These are phyloP conservation scores for Achaetomium macrosporum DNA, from an alignment of 2,329 filamentous ascomycete genomes.

Conservation along the genomic window DNA sequence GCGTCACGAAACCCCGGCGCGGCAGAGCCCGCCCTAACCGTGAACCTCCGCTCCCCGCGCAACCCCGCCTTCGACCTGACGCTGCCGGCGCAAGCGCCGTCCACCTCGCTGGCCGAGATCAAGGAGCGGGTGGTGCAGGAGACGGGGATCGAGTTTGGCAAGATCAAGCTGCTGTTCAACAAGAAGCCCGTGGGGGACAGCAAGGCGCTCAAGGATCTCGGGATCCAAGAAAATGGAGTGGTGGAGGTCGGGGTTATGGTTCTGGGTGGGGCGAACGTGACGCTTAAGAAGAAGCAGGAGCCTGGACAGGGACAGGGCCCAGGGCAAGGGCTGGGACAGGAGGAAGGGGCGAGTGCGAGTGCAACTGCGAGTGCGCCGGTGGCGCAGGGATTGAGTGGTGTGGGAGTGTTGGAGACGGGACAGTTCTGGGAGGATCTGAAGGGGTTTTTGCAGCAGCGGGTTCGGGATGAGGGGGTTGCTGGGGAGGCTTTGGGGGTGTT, in stretches of 20 bases:
- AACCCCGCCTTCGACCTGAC: constrained; percentile 62
- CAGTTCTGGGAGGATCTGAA: constrained; percentile 84
- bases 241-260: constrained; percentile 87
- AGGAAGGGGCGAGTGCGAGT: constrained; percentile 31
- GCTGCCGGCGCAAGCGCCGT: constrained; percentile 55
- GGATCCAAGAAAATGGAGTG: constrained; percentile 42
- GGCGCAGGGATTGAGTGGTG: constrained; percentile 50
- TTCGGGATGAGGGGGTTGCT: constrained; percentile 64
- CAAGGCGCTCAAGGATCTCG: constrained; percentile 69
- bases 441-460: constrained; percentile 70
- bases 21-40: background rate
- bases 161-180: constrained; percentile 78
- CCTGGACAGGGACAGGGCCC: constrained; percentile 17
- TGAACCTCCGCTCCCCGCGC: constrained; percentile 49
- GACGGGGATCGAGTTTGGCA: constrained; percentile 61
- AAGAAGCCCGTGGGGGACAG: constrained; percentile 79
- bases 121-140: constrained; percentile 63
- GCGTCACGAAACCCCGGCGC: background rate
- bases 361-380: constrained; percentile 34
- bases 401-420: constrained; percentile 58
- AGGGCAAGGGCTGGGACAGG: background rate
- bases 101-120: constrained; percentile 72
- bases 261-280: constrained; percentile 54
- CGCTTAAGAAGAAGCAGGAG: constrained; percentile 27
- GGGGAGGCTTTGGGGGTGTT: constrained; percentile 63